Evolutionary conservation across 805 yeast genomes (phyloP).

Genomic region (Saturnispora halmiae): DNA sequence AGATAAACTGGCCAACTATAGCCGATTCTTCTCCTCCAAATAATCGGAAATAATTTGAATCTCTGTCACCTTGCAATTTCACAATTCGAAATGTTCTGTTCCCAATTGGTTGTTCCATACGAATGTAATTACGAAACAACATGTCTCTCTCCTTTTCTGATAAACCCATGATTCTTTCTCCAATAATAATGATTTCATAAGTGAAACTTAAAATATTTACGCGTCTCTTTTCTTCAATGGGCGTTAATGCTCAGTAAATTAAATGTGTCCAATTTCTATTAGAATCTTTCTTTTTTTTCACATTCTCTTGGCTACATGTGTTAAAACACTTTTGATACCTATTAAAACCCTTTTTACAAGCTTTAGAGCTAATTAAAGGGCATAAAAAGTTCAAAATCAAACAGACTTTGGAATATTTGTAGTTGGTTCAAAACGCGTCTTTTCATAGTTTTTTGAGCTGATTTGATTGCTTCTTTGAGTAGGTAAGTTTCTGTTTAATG

Average conservation of each 20-base stretch:
- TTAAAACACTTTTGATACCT: too few relatives aligned
- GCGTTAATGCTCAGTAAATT: not conserved
- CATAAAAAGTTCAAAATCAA: too few relatives aligned
- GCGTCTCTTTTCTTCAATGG: not conserved
- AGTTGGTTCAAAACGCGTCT: too few relatives aligned
- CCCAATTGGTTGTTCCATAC: constrained; percentile 42
- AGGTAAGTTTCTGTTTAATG: too few relatives aligned
- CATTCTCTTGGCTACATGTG: too few relatives aligned
- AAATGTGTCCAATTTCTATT: not conserved
- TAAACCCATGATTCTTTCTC: constrained; percentile 27
- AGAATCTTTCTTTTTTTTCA: not conserved
- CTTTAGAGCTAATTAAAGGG: too few relatives aligned
- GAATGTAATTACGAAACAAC: constrained; percentile 26
- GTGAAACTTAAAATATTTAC: not conserved
- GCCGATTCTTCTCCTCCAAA: constrained; percentile 70
- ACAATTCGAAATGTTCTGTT: constrained; percentile 56
- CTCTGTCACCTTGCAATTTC: constrained; percentile 37
- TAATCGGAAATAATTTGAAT: constrained; percentile 67
- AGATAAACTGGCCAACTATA: constrained; percentile 73
- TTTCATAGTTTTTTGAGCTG: too few relatives aligned
- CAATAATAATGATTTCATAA: not conserved
- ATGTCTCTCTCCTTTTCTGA: constrained; percentile 9
- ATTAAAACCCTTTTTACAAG: too few relatives aligned
- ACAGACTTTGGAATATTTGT: too few relatives aligned
- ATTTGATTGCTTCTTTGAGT: too few relatives aligned